Base-by-base conservation (phyloP, 306 rosid genomes). In the Mucuna pruriens region DNA sequence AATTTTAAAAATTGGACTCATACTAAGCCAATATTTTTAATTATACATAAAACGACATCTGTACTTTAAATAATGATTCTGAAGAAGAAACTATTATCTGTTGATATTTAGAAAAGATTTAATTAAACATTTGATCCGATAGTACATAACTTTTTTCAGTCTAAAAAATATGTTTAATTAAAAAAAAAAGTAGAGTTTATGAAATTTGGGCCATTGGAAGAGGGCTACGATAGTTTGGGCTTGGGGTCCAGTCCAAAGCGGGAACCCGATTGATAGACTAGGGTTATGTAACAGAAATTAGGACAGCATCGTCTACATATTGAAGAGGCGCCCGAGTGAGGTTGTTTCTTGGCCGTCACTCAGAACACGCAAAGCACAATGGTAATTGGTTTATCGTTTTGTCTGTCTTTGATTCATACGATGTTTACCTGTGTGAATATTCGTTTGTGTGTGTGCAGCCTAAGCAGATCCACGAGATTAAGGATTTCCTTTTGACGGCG, bases 401-500 rank as follows among this genome's bases (percentile, higher is more conserved):
- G 2, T 20, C 0, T 1, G 1, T 67, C 31, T 66, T 16, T 3
- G 23, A n/a, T 62, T 13, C 31, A 2, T 62, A 15, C 12, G 20
- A 62, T 31, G 44, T 29, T 61, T n/a, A n/a, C n/a, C n/a, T n/a
- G n/a, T n/a, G 25, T 58, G 17, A 25, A 25, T 11, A 5, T 29
- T 29, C 31, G 31, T 29, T n/a, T 1, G 6, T 46, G 0, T 26
- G 9, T 80, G 33, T 58, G 9, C 88, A 93, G 98, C 93, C 98
- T 20, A 94, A 94, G 84, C 98, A 94, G 88, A 91, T 94, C 71
- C 97, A 89, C 1, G 97, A 94, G 92, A 94, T 94, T 5, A 94
- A 94, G 89, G 98, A 94, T 80, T 94, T 94, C 84, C 98, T 94
- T 79, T 86, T 94, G 16, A 94, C 94, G 31, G 93, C 98, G 9